Evolutionary conservation across 306 rosid genomes (phyloP).

Genomic region (Inga laurina): DNA sequence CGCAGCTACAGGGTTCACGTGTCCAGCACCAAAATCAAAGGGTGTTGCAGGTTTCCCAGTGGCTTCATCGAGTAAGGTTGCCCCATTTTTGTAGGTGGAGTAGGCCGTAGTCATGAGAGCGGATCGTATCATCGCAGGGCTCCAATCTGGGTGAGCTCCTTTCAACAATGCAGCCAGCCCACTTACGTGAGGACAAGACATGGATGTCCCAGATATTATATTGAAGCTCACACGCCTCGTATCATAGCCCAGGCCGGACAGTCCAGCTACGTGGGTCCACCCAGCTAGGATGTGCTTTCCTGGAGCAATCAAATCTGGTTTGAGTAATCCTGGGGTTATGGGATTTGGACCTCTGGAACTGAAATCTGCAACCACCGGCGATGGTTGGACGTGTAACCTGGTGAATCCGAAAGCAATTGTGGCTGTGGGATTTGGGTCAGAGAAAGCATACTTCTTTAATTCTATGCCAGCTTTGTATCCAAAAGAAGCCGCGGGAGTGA

Average conservation of each 20-base stretch:
- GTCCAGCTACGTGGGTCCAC: constrained; percentile 75
- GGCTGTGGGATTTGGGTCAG: constrained; percentile 57
- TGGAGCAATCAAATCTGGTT: constrained; percentile 95
- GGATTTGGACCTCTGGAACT: constrained; percentile 92
- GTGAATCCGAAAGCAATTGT: constrained; percentile 55
- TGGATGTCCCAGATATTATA: constrained; percentile 88
- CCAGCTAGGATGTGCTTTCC: constrained; percentile 96
- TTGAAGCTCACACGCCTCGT: constrained; percentile 68
- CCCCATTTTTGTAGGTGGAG: constrained; percentile 57
- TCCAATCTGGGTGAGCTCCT: constrained; percentile 83
- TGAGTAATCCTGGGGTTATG: constrained; percentile 70
- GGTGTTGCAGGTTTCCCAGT: constrained; percentile 57
- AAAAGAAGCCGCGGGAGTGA: constrained; percentile 66
- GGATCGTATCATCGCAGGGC: constrained; percentile 85
- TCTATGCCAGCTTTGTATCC: constrained; percentile 59
- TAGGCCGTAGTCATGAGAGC: constrained; percentile 97
- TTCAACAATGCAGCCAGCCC: constrained; percentile 81
- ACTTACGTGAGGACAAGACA: constrained; percentile 96
- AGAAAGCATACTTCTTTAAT: constrained; percentile 55
- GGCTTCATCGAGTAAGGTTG: constrained; percentile 56
- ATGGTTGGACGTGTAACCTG: constrained; percentile 66
- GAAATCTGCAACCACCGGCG: constrained; percentile 87
- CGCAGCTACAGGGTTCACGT: constrained; percentile 79
- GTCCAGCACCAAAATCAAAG: constrained; percentile 88
- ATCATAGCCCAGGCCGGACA: constrained; percentile 55